Base-by-base conservation (phyloP, 1,284 basidiomycete species). In the Puccinia brachypodii region DNA sequence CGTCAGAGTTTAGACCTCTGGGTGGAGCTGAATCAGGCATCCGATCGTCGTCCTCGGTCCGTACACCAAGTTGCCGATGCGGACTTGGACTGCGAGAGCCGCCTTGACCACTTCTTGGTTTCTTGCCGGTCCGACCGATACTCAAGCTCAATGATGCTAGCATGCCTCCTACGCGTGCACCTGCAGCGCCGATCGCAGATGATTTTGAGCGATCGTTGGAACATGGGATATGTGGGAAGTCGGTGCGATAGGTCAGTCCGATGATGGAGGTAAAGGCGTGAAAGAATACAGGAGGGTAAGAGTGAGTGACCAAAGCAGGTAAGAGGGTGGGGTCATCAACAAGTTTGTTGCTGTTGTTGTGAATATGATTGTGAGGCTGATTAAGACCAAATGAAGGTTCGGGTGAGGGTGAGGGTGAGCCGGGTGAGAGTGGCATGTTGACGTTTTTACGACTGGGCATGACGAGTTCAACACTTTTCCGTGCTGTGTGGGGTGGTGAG, bases 241-340 rank as follows among this genome's bases (percentile, higher is more conserved):
- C 92, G 0, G 91, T 92, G n/a, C 95, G 92, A 87, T 97, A 98
- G 0, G 95, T 96, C 76, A 95, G 89, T 92, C 94, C 96, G 82
- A 97, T 89, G 11, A 92, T 89, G 0, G 93, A 93, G 0, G 91
- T 91, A 86, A 96, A 97, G 87, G 97, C 95, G n/a, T 90, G 89
- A 85, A 95, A 94, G 86, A 97, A 97, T 75, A 90, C 89, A 2
- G 91, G 89, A 0, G 94, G 93, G 92, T 93, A 94, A 82, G 90
- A 86, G 25, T 88, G 88, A 1, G 88, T 87, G 1, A 89, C 89
- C 47, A 25, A 28, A n/a, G 58, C 47, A 53, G 68, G 31, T 33
- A 76, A 9, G 25, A 44, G 62, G 42, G 50, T 38, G 11, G 69
- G 31, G 44, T 73, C 69, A 53, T 25, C 47, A 28, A 8, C 25